phyloP scores from a whole-genome alignment of 208 protist species.

The Tritrichomonas musculus region DNA sequence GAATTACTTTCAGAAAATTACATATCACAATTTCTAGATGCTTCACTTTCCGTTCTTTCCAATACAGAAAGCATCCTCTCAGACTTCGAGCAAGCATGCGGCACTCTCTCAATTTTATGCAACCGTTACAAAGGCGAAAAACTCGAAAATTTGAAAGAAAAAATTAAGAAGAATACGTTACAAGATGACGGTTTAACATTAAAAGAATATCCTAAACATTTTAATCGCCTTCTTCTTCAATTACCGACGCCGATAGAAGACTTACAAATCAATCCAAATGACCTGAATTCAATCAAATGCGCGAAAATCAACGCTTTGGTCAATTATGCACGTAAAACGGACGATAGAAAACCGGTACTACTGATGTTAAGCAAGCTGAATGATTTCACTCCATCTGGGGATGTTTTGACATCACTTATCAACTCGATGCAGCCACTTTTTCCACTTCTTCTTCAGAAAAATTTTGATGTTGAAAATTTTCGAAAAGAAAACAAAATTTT shows the following conservation, averaged over 20 bases:
- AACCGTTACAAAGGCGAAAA: not conserved
- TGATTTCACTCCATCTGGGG: not conserved
- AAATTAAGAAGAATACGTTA: not conserved
- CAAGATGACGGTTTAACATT: too few relatives aligned
- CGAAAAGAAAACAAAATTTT: not conserved
- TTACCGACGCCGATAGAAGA: not conserved
- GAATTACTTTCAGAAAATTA: not conserved
- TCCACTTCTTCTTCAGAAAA: not conserved
- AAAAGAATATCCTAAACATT: conserved; percentile 32
- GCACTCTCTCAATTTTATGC: not conserved
- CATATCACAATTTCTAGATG: not conserved
- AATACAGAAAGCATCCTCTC: not conserved
- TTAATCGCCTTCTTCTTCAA: not conserved
- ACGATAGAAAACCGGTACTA: not conserved
- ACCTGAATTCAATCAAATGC: not conserved
- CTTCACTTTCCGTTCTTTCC: not conserved
- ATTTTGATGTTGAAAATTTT: too few relatives aligned
- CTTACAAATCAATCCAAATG: not conserved
- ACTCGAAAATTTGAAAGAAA: not conserved
- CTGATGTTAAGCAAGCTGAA: not conserved
- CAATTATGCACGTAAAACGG: not conserved
- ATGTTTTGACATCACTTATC: not conserved
- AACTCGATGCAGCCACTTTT: not conserved
- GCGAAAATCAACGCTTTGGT: not conserved
- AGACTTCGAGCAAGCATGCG: conserved; percentile 5